Conservation (phyloP, 1,284 basidiomycete genomes). For the Apiotrichum montevideense region DNA sequence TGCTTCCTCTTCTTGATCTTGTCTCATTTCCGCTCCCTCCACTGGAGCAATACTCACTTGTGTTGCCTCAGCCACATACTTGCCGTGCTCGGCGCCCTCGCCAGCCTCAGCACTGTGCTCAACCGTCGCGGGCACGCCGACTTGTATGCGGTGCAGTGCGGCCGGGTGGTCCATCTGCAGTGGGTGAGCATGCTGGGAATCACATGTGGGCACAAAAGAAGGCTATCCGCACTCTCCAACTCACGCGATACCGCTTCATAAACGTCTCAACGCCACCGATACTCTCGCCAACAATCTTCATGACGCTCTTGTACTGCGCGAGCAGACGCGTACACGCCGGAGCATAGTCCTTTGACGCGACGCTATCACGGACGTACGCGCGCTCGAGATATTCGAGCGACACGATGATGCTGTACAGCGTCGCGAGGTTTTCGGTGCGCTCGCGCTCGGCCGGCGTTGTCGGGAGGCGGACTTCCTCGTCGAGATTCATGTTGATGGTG, state of each 20-base stretch:
- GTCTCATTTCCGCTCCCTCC: too few relatives aligned
- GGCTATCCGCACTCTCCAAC: constrained; percentile 27
- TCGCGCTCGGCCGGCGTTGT: constrained; percentile 84
- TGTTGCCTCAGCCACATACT: constrained; percentile 98
- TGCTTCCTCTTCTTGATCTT: too few relatives aligned
- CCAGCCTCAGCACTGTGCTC: constrained; percentile 75
- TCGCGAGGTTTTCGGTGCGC: constrained; percentile 79
- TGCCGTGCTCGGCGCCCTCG: constrained; percentile 75
- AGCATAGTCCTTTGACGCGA: constrained; percentile 89
- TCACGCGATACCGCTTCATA: constrained; percentile 80
- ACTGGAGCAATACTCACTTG: constrained; percentile 55
- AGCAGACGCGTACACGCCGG: constrained; percentile 87
- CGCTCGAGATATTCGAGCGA: constrained; percentile 90
- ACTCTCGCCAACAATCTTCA: constrained; percentile 82
- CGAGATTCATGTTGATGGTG: constrained; percentile 50
- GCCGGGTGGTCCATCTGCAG: constrained; percentile 87
- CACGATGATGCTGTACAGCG: constrained; percentile 85
- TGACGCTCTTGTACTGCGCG: constrained; percentile 94
- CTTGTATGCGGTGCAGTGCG: constrained; percentile 78
- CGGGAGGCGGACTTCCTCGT: constrained; percentile 88
- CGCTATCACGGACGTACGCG: constrained; percentile 88
- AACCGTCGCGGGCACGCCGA: constrained; percentile 93
- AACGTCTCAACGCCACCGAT: constrained; percentile 80
- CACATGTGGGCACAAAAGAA: too few relatives aligned
- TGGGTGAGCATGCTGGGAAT: too few relatives aligned